phyloP scores from a whole-genome alignment of 192 early-diverging fungal genomes.

The Umbelopsis isabellina region DNA sequence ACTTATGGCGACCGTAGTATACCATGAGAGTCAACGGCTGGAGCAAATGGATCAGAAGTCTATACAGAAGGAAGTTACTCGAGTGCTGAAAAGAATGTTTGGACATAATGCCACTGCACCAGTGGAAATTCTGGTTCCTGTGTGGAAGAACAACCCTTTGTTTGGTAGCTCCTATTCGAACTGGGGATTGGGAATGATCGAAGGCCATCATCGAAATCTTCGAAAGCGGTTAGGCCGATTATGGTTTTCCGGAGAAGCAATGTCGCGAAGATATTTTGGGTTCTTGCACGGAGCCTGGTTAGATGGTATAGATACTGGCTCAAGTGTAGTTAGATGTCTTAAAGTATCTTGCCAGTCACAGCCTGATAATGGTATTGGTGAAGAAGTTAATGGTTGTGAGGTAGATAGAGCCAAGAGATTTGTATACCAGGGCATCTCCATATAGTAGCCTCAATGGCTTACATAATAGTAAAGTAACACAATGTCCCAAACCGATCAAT shows the following conservation, averaged over 20 bases:
- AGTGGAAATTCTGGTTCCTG: slow-evolving; percentile 37
- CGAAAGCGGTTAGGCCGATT: slow-evolving; percentile 39
- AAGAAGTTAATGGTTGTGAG: slow-evolving; percentile 9
- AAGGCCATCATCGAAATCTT: slow-evolving; percentile 39
- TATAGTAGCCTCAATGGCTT: too few relatives aligned
- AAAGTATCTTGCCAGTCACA: neutral
- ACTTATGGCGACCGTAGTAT: slow-evolving; percentile 38
- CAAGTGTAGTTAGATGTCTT: slow-evolving; percentile 26
- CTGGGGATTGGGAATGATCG: slow-evolving; percentile 39
- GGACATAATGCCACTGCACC: slow-evolving; percentile 20
- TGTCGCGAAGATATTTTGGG: slow-evolving; percentile 38
- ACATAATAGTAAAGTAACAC: too few relatives aligned
- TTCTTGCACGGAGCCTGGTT: slow-evolving; percentile 47
- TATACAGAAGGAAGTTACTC: slow-evolving; percentile 22
- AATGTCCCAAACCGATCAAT: too few relatives aligned
- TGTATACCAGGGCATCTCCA: neutral
- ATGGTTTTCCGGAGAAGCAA: slow-evolving; percentile 50
- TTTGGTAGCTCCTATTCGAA: slow-evolving; percentile 47
- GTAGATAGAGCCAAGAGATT: neutral
- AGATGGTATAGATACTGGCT: slow-evolving; percentile 29
- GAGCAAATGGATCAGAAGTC: slow-evolving; percentile 25
- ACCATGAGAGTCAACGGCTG: slow-evolving; percentile 26
- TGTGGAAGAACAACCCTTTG: slow-evolving; percentile 43
- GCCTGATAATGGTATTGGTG: neutral
- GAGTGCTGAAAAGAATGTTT: slow-evolving; percentile 32